Evolutionary conservation across 148 eudicot genomes (phyloP).

Genomic region (Spergularia bocconei): DNA sequence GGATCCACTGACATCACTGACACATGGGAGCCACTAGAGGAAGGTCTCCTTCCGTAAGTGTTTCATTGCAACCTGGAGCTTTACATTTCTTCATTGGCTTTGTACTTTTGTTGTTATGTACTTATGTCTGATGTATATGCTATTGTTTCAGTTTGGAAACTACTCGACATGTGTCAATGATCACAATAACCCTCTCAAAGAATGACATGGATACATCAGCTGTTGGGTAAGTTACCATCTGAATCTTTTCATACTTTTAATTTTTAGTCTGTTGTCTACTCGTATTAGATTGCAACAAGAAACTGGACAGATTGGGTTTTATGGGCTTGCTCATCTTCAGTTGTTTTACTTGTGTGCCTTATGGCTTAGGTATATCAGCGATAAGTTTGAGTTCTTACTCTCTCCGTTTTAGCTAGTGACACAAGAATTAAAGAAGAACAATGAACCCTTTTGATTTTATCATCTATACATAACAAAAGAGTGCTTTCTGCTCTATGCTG

Average conservation of each 20-base stretch:
- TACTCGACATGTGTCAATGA: constrained; percentile 94
- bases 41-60: constrained; percentile 94
- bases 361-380: background rate
- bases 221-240: constrained; percentile 57
- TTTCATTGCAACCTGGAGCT: constrained; percentile 7
- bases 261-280: background rate
- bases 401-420: background rate
- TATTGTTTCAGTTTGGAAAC: constrained; percentile 68
- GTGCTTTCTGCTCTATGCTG: too few species aligned
- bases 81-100: background rate
- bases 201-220: constrained; percentile 61
- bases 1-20: constrained; percentile 91
- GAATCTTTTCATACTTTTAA: background rate
- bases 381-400: background rate
- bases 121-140: constrained; percentile 10
- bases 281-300: background rate
- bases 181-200: constrained; percentile 75
- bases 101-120: background rate
- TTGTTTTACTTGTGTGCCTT: background rate
- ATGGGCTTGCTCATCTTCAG: background rate
- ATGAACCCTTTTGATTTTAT: too few species aligned
- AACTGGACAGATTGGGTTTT: background rate
- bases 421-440: too few species aligned
- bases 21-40: constrained; percentile 97
- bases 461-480: too few species aligned